Conservation (phyloP, 139 green algal species). For the Marvania coccoides region DNA sequence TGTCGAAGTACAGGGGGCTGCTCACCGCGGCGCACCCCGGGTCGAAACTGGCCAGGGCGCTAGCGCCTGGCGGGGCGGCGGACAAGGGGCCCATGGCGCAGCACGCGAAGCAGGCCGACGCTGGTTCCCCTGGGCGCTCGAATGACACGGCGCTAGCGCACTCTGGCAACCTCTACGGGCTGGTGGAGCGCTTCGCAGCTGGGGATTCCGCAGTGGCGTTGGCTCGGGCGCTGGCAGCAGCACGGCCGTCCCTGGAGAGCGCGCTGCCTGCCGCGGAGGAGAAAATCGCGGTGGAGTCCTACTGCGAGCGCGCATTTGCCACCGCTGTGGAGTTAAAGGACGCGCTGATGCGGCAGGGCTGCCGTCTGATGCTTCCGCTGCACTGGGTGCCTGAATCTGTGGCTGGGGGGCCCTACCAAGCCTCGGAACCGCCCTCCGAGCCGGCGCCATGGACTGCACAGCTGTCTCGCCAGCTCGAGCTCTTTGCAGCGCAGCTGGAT, state of each 20-base stretch:
- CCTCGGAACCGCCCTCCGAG: slow-evolving; percentile 12
- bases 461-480: slow-evolving; percentile 15
- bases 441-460: slow-evolving; percentile 30
- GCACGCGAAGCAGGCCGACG: not conserved
- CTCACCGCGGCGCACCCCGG: slow-evolving; percentile 3
- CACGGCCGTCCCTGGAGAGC: slow-evolving; percentile 1
- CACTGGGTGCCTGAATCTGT: slow-evolving; percentile 17
- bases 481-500: slow-evolving; percentile 23
- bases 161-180: slow-evolving; percentile 37
- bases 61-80: not conserved
- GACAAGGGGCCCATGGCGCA: not conserved
- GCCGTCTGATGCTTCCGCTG: slow-evolving; percentile 22
- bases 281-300: slow-evolving; percentile 15
- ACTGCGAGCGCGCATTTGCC: slow-evolving; percentile 13
- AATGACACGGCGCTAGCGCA: not conserved
- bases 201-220: slow-evolving; percentile 25
- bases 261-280: slow-evolving; percentile 16
- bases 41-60: slow-evolving; percentile 5
- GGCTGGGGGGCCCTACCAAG: slow-evolving; percentile 11
- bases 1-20: slow-evolving; percentile 19
- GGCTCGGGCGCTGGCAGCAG: slow-evolving; percentile 7
- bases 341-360: slow-evolving; percentile 11
- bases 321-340: slow-evolving; percentile 27
- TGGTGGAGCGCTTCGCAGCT: slow-evolving; percentile 29
- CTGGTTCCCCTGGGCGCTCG: too few relatives aligned